Base-by-base conservation (phyloP, 345 rosid genomes). In the Eutrema heterophyllum region DNA sequence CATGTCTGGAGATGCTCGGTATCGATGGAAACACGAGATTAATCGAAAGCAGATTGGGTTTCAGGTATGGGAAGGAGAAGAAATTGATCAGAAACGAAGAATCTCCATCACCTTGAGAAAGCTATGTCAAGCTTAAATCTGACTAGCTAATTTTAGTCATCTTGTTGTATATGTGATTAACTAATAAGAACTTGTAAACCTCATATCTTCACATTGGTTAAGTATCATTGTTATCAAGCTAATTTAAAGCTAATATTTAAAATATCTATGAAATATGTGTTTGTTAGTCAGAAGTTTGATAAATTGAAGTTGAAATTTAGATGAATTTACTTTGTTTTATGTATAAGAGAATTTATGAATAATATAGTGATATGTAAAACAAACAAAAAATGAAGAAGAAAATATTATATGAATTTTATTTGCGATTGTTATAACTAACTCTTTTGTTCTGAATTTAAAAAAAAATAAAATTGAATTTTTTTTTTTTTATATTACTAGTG, bases 21-120 rank as follows among this genome's bases (percentile, higher is more conserved):
- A 88, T 77, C 67, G 4, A 0, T 94, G 98, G 98, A 94, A 88
- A 80, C 97, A 94, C 33, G 95, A 94, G 77, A 94, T 94, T 33
- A 94, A 88, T 62, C 86, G 98, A 48, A 86, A 83, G 46, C 87
- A 89, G n/a, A 54, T 36, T 15, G 93, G 92, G 64, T 86, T 88
- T 83, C 98, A 94, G 75, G 70, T 83, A 11, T 94, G 95, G 97
- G 82, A 82, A 30, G 95, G 90, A 44, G 48, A 71, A 79, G 95
- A 91, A 62, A 60, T 94, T 61, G 74, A 64, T 65, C 95, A 94
- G 85, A 75, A 75, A 56, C 81, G 81, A 67, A 88, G 98, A 76
- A 79, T 82, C 53, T 94, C 98, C 48, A 70, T 91, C 64, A 91
- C 98, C 7, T 71, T 94, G 64, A 85, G 98, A 72, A 94, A 86